Base-by-base conservation (phyloP, 148 eudicot species). In the Linanthus parryae region DNA sequence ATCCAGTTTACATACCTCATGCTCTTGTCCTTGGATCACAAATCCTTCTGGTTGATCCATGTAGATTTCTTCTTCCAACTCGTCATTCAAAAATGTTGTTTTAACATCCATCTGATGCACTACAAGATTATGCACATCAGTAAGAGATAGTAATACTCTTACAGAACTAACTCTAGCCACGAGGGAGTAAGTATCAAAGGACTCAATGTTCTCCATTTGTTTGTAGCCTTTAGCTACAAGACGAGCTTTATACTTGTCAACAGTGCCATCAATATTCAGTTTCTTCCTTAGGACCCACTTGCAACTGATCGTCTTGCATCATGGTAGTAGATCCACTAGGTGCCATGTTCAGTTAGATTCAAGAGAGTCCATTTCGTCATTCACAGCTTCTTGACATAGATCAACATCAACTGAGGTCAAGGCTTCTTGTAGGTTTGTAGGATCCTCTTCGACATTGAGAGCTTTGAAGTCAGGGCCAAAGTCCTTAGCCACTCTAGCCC, bases 351-450 rank as follows among this genome's bases (percentile, higher is more conserved):
- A 19, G 12, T 44, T 44, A 2, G 48, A 44, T 27, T 44, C 48
- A 1, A 44, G 20, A 19, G 48, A 44, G 48, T 44, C 48, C 48
- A 44, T 44, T 9, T 18, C 48, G 22, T 44, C 48, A 44, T 18
- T 3, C 4, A 44, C 22, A 19, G 48, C 48, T 9, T 44, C 48
- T 44, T 44, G 25, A n/a, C 42, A 38, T 3, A 38, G 16, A 38
- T 38, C 16, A 38, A 18, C 42, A 38, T 38, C 42, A 3, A 38
- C 13, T 11, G 42, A 38, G 16, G 42, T 11, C 14, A 12, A 3
- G 26, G 48, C 48, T 14, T 44, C 26, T 44, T 10, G 26, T 35
- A 35, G 2, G 14, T 12, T 35, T 2, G 39, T 35, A 2, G 48
- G 26, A 21, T 44, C 48, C 3, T 44, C 7, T 19, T 44, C 26